Conservation (phyloP, 2,329 filamentous ascomycete species). For the Exophiala oligosperma region DNA sequence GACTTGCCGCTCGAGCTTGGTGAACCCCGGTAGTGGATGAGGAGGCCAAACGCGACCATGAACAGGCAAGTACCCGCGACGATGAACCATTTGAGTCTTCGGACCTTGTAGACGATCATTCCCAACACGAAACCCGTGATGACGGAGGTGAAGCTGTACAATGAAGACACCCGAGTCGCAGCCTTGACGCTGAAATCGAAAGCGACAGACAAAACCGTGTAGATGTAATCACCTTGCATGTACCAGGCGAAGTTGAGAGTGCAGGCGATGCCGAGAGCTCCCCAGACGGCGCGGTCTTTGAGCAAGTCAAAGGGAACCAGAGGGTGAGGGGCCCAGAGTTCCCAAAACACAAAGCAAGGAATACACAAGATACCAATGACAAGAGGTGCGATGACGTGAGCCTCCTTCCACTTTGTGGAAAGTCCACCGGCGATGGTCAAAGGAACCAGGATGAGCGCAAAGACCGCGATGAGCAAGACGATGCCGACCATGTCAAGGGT, state of each 20-base stretch:
- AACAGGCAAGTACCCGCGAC: constrained; percentile 60
- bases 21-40: constrained; percentile 64
- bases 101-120: constrained; percentile 57
- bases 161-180: constrained; percentile 60
- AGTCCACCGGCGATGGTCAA: constrained; percentile 59
- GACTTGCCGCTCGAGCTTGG: constrained; percentile 44
- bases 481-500: constrained; percentile 57
- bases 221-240: constrained; percentile 65
- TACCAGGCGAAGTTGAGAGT: constrained; percentile 61
- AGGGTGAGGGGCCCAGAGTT: constrained; percentile 49
- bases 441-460: constrained; percentile 55
- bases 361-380: constrained; percentile 52
- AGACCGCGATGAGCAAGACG: constrained; percentile 53
- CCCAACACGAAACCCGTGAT: constrained; percentile 59
- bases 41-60: constrained; percentile 64
- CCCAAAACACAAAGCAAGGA: constrained; percentile 56
- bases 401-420: constrained; percentile 50
- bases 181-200: constrained; percentile 59
- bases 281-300: constrained; percentile 66
- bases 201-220: constrained; percentile 61
- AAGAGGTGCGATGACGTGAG: constrained; percentile 53
- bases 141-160: constrained; percentile 61
- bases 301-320: constrained; percentile 63
- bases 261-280: constrained; percentile 58
- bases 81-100: constrained; percentile 65